phyloP scores from a whole-genome alignment of 2,329 filamentous ascomycete species.

The Uncinocarpus reesii region DNA sequence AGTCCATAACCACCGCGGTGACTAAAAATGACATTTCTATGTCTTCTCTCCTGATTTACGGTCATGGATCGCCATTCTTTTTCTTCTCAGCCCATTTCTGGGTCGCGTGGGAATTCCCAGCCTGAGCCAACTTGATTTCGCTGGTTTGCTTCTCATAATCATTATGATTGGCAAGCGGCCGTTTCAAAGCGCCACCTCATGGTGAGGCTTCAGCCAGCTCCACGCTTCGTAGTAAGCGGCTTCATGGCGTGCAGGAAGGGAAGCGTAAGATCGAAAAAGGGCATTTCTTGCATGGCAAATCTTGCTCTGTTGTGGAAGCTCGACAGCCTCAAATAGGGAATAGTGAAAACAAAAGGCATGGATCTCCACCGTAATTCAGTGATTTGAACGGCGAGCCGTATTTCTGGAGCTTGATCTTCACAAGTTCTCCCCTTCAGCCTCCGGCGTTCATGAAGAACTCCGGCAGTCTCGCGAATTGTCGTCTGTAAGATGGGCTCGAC shows the following conservation, averaged over 20 bases:
- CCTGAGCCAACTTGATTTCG: too few species aligned
- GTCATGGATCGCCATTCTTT: neutral
- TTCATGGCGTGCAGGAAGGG: neutral
- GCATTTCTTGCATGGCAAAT: neutral
- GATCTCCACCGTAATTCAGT: too few species aligned
- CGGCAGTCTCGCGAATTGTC: too few species aligned
- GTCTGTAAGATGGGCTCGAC: neutral
- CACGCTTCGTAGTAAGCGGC: neutral
- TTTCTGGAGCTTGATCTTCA: too few species aligned
- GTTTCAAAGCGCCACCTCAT: too few species aligned
- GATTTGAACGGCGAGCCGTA: too few species aligned
- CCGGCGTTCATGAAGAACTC: too few species aligned
- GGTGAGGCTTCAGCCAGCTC: neutral
- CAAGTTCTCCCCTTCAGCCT: too few species aligned
- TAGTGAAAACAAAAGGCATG: neutral
- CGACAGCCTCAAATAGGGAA: too few species aligned
- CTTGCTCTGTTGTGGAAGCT: neutral
- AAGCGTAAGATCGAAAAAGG: neutral
- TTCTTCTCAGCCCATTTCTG: neutral
- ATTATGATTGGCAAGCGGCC: too few species aligned
- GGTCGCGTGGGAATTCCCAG: too few species aligned
- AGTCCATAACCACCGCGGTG: neutral
- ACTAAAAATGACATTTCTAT: neutral
- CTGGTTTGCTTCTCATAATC: too few species aligned
- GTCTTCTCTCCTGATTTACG: neutral